Conservation (phyloP, 2,329 filamentous ascomycete genomes). For the Rugonectria rugulosa region DNA sequence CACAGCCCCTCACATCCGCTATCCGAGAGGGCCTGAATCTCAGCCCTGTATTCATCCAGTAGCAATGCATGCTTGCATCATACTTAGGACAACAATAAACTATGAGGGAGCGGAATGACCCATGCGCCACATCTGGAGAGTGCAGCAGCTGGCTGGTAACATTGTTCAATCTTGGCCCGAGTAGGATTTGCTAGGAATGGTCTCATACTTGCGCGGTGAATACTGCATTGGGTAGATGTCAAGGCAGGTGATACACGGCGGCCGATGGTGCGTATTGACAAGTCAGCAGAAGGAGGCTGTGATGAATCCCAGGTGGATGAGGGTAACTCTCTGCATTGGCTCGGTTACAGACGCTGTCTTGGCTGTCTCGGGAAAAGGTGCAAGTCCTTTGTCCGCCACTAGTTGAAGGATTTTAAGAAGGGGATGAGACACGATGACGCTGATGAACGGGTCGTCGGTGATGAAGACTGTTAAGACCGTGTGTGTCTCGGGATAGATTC, state of each 20-base stretch:
- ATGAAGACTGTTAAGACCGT: background rate
- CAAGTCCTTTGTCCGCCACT: background rate
- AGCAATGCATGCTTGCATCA: background rate
- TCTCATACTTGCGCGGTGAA: no score
- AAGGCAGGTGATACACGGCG: no score
- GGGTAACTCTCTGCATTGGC: slow-evolving; percentile 1
- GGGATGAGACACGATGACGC: background rate
- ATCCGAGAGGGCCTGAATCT: slow-evolving; percentile 9
- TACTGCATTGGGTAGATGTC: no score
- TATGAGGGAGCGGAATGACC: no score
- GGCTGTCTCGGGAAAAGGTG: slow-evolving; percentile 5
- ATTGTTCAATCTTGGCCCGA: background rate
- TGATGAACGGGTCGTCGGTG: background rate
- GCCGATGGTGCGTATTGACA: no score
- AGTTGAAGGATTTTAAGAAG: background rate
- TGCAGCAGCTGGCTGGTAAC: no score
- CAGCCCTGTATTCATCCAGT: slow-evolving; percentile 16
- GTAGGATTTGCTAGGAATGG: background rate
- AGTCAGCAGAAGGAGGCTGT: slow-evolving; percentile 5
- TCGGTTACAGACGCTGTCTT: slow-evolving; percentile 9
- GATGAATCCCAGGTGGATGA: no score
- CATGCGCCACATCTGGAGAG: background rate
- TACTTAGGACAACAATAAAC: no score
- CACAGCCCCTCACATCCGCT: no score
- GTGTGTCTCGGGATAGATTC: no score